phyloP scores from a whole-genome alignment of 371 early-diverging fungal species.

The Cokeromyces recurvatus region DNA sequence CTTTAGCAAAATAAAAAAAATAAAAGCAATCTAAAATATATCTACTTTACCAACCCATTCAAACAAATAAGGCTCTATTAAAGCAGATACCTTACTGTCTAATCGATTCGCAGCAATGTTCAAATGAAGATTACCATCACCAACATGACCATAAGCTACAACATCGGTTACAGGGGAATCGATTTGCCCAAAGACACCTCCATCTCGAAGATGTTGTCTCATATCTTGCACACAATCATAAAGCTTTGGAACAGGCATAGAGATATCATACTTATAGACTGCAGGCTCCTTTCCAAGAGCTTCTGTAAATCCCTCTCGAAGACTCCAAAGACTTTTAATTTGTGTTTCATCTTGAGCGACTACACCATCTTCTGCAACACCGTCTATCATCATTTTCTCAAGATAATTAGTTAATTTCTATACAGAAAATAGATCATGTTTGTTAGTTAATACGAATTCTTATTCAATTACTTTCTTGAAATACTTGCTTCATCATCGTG shows the following conservation, averaged over 20 bases:
- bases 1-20: background rate
- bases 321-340: conserved; percentile 73
- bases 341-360: conserved; percentile 86
- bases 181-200: conserved; percentile 51
- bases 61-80: conserved; percentile 93
- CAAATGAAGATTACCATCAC: conserved; percentile 91
- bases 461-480: background rate
- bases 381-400: conserved; percentile 64
- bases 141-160: conserved; percentile 91
- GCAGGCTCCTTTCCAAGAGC: conserved; percentile 80
- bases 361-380: conserved; percentile 80
- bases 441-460: background rate
- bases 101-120: conserved; percentile 76
- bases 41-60: conserved; percentile 72
- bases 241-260: conserved; percentile 82
- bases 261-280: conserved; percentile 91
- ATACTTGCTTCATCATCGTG: conserved; percentile 76
- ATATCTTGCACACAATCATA: conserved; percentile 83
- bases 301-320: conserved; percentile 93
- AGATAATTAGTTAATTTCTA: conserved; percentile 69
- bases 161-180: conserved; percentile 62
- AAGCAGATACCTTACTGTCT: conserved; percentile 48
- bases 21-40: background rate
- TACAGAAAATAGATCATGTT: too few relatives aligned
- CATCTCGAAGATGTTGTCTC: conserved; percentile 55